Evolutionary conservation across 192 early-diverging fungal genomes (phyloP).

Genomic region (Backusella sp.): DNA sequence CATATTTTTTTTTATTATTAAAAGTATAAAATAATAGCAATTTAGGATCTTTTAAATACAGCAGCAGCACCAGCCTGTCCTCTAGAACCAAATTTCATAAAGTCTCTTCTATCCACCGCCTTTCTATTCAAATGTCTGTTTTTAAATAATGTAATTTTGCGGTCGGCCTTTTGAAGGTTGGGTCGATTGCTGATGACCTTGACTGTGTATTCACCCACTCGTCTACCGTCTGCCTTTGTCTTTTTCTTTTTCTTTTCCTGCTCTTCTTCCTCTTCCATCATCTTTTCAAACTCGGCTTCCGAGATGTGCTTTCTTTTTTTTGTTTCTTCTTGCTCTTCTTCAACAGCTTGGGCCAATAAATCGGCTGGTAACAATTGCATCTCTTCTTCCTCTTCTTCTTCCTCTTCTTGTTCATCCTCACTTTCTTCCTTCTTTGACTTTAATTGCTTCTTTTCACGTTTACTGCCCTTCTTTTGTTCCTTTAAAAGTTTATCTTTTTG

Average conservation of each 20-base stretch:
- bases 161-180: conserved; percentile 8
- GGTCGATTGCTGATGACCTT: conserved; percentile 32
- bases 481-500: conserved; percentile 33
- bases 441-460: conserved; percentile 15
- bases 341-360: conserved; percentile 18
- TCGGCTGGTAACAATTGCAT: conserved; percentile 19
- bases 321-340: conserved; percentile 22
- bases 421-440: not conserved
- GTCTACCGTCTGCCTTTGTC: conserved; percentile 16
- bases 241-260: conserved; percentile 11
- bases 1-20: not conserved
- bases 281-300: conserved; percentile 33
- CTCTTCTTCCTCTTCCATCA: conserved; percentile 18
- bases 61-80: conserved; percentile 22
- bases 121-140: conserved; percentile 20
- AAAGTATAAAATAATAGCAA: not conserved
- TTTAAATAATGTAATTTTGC: conserved; percentile 15
- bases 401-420: not conserved
- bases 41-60: conserved; percentile 11
- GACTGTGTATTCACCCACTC: conserved; percentile 37
- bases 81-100: conserved; percentile 17
- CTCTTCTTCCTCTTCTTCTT: not conserved
- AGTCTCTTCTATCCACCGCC: conserved; percentile 26
- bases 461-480: conserved; percentile 34
- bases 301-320: conserved; percentile 34